Percentiles rank a stretch among this genome's conserved stretches.
These are phyloP conservation scores for Salix viminalis DNA, from an alignment of 345 rosid species.

Conservation along the genomic window DNA sequence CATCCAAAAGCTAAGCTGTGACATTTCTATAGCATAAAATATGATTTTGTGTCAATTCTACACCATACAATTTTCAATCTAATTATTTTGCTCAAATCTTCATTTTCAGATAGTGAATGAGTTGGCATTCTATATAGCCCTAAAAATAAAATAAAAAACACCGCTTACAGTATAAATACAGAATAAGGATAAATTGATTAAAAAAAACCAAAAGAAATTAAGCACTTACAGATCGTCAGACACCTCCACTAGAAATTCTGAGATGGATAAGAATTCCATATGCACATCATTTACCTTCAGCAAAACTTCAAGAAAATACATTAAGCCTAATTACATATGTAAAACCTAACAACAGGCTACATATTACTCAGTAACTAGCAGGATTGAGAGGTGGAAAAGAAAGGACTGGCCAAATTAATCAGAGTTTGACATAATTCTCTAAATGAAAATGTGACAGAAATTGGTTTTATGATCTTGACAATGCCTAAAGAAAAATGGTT, in stretches of 20 bases:
- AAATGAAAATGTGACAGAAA: slow-evolving; percentile 1
- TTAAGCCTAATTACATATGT: slow-evolving; percentile 7
- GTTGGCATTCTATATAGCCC: background rate
- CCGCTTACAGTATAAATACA: background rate
- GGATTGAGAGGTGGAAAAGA: background rate
- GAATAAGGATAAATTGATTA: background rate
- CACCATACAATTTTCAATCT: background rate
- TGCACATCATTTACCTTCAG: slow-evolving; percentile 74
- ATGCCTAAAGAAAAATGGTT: background rate
- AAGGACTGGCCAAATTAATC: background rate
- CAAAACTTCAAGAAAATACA: slow-evolving; percentile 34
- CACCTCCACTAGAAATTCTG: slow-evolving; percentile 84
- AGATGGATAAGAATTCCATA: slow-evolving; percentile 76
- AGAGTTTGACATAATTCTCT: background rate
- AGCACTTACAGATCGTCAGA: slow-evolving; percentile 74
- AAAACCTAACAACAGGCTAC: background rate
- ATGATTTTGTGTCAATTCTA: no score
- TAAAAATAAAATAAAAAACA: background rate
- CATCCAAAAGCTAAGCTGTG: background rate
- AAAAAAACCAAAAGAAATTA: background rate
- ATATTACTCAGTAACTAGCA: background rate
- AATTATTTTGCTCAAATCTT: background rate
- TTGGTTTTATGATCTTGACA: background rate
- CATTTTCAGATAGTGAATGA: no score
- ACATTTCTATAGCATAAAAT: background rate